A percentile compares a stretch with the other conserved stretches of the same genome.
Evolutionary conservation across 2,329 filamentous ascomycete genomes (phyloP).

Genomic region (Venturia pyrina): DNA sequence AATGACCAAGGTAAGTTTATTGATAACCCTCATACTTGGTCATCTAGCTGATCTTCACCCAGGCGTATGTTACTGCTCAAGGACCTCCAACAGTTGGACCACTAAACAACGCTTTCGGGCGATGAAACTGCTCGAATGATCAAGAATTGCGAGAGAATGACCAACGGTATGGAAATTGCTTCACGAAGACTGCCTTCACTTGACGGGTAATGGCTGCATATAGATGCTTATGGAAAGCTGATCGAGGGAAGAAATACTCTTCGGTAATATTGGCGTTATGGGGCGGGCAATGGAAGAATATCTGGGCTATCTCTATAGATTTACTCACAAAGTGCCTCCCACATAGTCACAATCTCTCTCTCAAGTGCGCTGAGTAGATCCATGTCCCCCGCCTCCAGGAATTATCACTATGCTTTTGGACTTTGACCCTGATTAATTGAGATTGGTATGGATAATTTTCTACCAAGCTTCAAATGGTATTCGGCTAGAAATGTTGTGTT

Average conservation of each 20-base stretch:
- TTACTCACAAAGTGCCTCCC: neutral
- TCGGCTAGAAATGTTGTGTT: too few species aligned
- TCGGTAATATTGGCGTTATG: neutral
- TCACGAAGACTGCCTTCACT: neutral
- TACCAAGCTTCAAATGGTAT: too few species aligned
- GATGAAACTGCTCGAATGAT: neutral
- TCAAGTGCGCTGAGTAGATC: too few species aligned
- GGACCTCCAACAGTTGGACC: slow-evolving; percentile 13
- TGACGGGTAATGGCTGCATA: neutral
- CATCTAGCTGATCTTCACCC: neutral
- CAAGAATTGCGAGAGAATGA: neutral
- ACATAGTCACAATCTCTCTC: neutral
- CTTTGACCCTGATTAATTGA: too few species aligned
- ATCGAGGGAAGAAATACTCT: neutral
- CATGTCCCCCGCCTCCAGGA: too few species aligned
- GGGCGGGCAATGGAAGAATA: neutral
- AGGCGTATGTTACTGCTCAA: slow-evolving; percentile 14
- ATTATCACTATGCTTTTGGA: too few species aligned
- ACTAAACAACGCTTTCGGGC: slow-evolving; percentile 1
- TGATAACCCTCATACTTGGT: neutral
- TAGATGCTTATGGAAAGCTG: neutral
- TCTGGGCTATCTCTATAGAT: neutral
- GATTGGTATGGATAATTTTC: too few species aligned
- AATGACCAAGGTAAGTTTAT: slow-evolving; percentile 59
- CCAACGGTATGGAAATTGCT: neutral